These are phyloP conservation scores for Prunus mume DNA, from an alignment of 306 rosid genomes.

Conservation along the genomic window DNA sequence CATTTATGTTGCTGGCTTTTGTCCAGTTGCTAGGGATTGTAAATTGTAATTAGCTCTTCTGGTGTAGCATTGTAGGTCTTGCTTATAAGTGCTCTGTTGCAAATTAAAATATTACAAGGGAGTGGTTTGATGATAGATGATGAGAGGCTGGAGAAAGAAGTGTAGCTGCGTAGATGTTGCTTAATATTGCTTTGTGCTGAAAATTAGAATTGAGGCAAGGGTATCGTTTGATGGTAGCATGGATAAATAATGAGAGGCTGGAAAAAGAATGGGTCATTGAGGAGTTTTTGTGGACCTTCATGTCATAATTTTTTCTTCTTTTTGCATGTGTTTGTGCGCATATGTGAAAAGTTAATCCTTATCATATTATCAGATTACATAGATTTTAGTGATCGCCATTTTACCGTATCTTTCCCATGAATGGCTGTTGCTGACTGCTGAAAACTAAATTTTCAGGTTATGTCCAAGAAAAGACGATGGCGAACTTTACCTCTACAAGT, in stretches of 20 bases:
- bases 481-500: constrained; percentile 39
- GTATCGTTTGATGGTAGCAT: background rate
- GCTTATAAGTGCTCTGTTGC: background rate
- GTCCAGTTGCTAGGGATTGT: background rate
- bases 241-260: background rate
- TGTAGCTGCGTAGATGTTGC: background rate
- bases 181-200: background rate
- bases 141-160: background rate
- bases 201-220: constrained; percentile 6
- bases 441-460: constrained; percentile 31
- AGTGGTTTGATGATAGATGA: background rate
- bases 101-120: background rate
- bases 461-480: constrained; percentile 41
- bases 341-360: background rate
- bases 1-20: background rate
- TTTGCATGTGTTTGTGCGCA: background rate
- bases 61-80: background rate
- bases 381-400: background rate
- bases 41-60: background rate
- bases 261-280: background rate
- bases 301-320: background rate
- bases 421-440: constrained; percentile 4
- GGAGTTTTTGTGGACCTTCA: background rate
- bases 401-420: background rate
- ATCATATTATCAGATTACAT: background rate